phyloP scores from a whole-genome alignment of 2,329 filamentous ascomycete species.

The Aspergillus fumigatiaffinis region DNA sequence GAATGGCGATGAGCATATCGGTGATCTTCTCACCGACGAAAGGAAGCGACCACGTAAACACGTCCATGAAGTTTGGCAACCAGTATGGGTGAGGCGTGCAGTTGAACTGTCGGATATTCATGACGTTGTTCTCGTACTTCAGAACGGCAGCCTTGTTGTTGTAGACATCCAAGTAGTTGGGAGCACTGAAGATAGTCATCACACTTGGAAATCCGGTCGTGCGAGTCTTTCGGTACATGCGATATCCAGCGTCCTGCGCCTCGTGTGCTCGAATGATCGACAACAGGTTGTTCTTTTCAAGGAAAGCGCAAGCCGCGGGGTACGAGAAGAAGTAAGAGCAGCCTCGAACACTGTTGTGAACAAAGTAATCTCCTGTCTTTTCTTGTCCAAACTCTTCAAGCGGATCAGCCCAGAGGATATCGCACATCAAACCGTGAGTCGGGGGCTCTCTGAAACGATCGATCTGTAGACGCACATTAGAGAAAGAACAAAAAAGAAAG shows the following conservation, averaged over 20 bases:
- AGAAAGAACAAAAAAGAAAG: neutral
- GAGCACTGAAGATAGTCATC: conserved; percentile 99
- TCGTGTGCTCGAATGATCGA: conserved; percentile 98
- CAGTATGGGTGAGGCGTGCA: conserved; percentile 99
- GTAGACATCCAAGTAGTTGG: conserved; percentile 98
- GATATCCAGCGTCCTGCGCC: conserved; percentile 95
- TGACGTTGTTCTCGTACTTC: conserved; percentile 99
- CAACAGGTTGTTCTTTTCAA: conserved; percentile 97
- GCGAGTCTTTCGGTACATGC: conserved; percentile 98
- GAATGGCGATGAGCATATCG: conserved; percentile 97
- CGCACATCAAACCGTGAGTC: conserved; percentile 97
- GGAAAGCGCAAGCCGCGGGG: conserved; percentile 90
- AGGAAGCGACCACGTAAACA: conserved; percentile 99
- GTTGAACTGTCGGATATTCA: conserved; percentile 99
- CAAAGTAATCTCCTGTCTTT: conserved; percentile 94
- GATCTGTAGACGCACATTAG: conserved; percentile 56
- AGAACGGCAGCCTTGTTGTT: conserved; percentile 99
- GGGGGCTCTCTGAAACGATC: conserved; percentile 97
- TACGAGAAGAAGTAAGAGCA: conserved; percentile 99
- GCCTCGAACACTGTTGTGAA: conserved; percentile 96
- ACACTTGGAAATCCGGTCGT: conserved; percentile 98
- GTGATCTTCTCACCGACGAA: conserved; percentile 99
- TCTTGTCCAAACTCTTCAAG: conserved; percentile 98
- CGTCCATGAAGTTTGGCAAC: conserved; percentile 99
- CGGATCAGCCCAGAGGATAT: conserved; percentile 97